Evolutionary conservation across 2,329 filamentous ascomycete genomes (phyloP).

Genomic region (Nemania serpens): DNA sequence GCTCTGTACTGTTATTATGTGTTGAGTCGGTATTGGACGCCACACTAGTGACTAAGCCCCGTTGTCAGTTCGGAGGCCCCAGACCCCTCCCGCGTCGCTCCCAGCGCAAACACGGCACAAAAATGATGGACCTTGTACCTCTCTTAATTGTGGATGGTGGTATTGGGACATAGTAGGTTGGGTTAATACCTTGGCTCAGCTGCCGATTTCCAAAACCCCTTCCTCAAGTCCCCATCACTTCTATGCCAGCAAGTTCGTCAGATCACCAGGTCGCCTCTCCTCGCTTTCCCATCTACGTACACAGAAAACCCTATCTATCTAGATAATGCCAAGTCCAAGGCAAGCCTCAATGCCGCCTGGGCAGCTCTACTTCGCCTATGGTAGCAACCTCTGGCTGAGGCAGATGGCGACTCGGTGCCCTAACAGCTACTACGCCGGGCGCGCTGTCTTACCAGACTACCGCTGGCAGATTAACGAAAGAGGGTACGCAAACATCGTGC

Average conservation of each 20-base stretch:
- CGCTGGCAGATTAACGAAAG: slow-evolving; percentile 12
- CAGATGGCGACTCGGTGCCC: slow-evolving; percentile 14
- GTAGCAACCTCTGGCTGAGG: slow-evolving; percentile 13
- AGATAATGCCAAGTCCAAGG: slow-evolving; percentile 3
- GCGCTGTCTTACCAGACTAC: slow-evolving; percentile 12
- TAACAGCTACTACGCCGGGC: slow-evolving; percentile 1
- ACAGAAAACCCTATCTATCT: not conserved
- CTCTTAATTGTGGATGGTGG: not conserved
- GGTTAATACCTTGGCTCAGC: not conserved
- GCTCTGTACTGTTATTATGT: too few relatives aligned
- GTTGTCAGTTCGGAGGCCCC: too few relatives aligned
- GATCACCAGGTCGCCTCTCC: not conserved
- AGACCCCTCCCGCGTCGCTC: not conserved
- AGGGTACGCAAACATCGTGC: slow-evolving; percentile 7
- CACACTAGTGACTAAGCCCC: too few relatives aligned
- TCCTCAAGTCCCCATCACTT: not conserved
- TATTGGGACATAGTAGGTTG: not conserved
- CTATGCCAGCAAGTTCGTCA: not conserved
- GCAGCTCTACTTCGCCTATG: slow-evolving; percentile 20
- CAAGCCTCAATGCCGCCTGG: not conserved
- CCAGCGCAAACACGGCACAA: too few relatives aligned
- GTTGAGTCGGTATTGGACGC: too few relatives aligned
- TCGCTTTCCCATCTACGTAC: not conserved
- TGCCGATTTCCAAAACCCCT: not conserved
- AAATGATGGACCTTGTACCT: too few relatives aligned